phyloP scores from a whole-genome alignment of 2,329 filamentous ascomycete species.

The Sporothrix variecibatus region DNA sequence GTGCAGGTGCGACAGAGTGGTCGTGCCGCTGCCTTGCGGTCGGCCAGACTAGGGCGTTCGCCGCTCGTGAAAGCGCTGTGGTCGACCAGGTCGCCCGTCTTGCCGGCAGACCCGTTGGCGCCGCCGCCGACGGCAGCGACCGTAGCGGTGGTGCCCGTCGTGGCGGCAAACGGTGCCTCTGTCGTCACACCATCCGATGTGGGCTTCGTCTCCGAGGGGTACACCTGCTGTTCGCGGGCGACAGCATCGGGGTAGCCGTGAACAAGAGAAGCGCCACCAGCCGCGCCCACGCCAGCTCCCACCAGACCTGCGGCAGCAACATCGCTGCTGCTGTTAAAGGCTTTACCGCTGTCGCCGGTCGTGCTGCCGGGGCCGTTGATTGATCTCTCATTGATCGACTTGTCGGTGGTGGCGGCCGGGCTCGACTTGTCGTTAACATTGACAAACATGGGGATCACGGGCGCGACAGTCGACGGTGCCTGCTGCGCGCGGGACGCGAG shows the following conservation, averaged over 20 bases:
- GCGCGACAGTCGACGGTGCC: neutral
- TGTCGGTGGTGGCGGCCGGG: neutral
- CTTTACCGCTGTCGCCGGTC: slow-evolving; percentile 7
- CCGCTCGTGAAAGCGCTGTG: neutral
- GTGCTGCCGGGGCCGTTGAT: neutral
- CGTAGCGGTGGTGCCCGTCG: neutral
- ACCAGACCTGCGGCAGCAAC: neutral
- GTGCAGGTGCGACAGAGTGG: slow-evolving; percentile 65
- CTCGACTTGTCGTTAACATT: neutral
- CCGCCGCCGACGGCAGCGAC: neutral
- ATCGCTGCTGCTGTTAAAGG: neutral
- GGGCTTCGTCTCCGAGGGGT: neutral
- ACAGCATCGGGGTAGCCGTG: neutral
- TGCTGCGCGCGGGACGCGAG: neutral
- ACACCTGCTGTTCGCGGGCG: slow-evolving; percentile 6
- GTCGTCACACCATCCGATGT: neutral
- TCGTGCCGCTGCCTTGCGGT: slow-evolving; percentile 47
- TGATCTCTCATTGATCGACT: neutral
- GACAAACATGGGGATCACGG: slow-evolving; percentile 23
- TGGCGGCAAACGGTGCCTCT: neutral
- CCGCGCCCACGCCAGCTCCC: neutral
- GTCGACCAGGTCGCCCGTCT: neutral
- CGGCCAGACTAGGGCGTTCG: slow-evolving; percentile 21
- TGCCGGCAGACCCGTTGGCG: neutral
- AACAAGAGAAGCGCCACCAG: neutral